These are phyloP conservation scores for Platanus orientalis DNA, from an alignment of 164 flowering plant genomes.

Conservation along the genomic window DNA sequence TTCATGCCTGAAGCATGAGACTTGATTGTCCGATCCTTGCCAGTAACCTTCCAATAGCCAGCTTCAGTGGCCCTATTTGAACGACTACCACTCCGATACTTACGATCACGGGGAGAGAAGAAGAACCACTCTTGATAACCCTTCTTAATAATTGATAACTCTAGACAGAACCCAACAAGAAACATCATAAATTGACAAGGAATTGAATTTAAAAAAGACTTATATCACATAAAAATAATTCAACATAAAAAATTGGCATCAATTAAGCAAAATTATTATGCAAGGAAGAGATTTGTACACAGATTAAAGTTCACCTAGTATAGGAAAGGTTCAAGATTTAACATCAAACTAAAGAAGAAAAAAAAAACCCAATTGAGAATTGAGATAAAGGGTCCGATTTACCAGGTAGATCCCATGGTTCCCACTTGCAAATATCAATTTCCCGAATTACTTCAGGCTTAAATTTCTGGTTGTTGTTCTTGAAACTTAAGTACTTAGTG, in stretches of 20 bases:
- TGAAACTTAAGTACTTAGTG: conserved; percentile 37
- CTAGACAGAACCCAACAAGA: too few relatives aligned
- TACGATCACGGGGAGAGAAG: conserved; percentile 62
- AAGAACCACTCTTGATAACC: conserved; percentile 68
- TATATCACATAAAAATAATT: too few relatives aligned
- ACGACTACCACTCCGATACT: conserved; percentile 66
- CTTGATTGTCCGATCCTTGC: conserved; percentile 64
- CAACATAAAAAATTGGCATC: too few relatives aligned
- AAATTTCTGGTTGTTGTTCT: conserved; percentile 36
- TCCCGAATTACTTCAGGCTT: conserved; percentile 38
- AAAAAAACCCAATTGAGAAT: not conserved
- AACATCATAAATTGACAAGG: not conserved
- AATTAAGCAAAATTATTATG: too few relatives aligned
- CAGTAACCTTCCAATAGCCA: conserved; percentile 86
- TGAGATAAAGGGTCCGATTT: not conserved
- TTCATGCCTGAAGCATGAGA: conserved; percentile 5
- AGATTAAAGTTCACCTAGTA: too few relatives aligned
- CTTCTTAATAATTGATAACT: conserved; percentile 40
- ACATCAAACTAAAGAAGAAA: too few relatives aligned
- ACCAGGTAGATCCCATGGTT: conserved; percentile 72
- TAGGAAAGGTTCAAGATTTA: too few relatives aligned
- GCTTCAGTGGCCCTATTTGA: conserved; percentile 59
- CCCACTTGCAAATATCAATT: conserved; percentile 50
- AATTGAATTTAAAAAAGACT: too few relatives aligned
- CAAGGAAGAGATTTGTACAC: too few relatives aligned